Evolutionary conservation across 2,329 filamentous ascomycete species (phyloP), one percentile per base, ranked within the genome.

Genomic region (Fusarium zealandicum): DNA sequence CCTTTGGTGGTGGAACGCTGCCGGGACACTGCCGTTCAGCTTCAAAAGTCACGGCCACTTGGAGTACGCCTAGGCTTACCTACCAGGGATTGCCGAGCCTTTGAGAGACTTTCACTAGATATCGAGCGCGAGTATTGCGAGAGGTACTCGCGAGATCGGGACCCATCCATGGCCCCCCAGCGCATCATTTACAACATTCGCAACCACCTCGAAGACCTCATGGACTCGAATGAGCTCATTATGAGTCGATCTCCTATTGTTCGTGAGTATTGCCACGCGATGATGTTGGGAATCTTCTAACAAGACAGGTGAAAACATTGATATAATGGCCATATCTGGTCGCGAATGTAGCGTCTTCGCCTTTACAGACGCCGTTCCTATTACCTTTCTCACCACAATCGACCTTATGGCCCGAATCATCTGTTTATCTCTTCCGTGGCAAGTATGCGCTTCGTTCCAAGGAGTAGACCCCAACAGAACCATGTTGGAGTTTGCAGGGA

Each of bases 181-280:
- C 61, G 68, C 39, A 60, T 70, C 42, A 46, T 69, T 5, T 64
- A 59, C 47, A 66, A 59, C 27, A 52, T 71, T 13, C 61, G 63
- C 9, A 66, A 66, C 28, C 65, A 71, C 31, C 57, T 70, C 13
- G 64, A 69, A 36, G 67, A 69, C 18, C 36, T 70, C 7, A 40
- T 58, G 2, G 65, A 70, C 35, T n/a, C 16, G 7, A 52, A 51
- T 4, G 51, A 57, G 30, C 13, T 69, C 6, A 58, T 64, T 38
- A 48, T 56, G 3, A 14, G 45, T 9, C 58, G 57, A 16, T 50
- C 58, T 4, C 55, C 64, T 6, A 63, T 68, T 14, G 38, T 67
- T 25, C 64, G 69, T 70, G 43, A 44, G 68, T 62, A 17, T 11
- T 2, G 5, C 2, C 11, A n/a, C 20, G 22, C 12, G 14, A 7